Evolutionary conservation across 345 rosid genomes (phyloP), one percentile per base, ranked within the genome.

Genomic region (Eucalyptus viminalis): DNA sequence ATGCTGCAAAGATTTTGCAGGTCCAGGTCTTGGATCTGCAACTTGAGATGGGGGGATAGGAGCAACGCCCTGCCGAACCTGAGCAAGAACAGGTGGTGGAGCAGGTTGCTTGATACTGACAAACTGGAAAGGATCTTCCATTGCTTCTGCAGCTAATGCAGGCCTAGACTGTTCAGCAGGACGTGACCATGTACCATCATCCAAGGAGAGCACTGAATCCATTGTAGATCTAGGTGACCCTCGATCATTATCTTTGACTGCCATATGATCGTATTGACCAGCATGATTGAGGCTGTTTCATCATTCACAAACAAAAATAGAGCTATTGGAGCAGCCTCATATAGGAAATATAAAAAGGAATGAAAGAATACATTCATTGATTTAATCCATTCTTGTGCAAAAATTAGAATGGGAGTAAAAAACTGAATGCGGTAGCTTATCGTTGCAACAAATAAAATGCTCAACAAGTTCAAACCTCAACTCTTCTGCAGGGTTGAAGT

Each of bases 1-100:
- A 90, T 95, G 94, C 91, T 91, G 92, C 89, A 93, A 92, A 93
- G 95, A 90, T 89, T 95, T 93, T 89, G 97, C 97, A 86, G 97
- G 99, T 90, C 99, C 99, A 90, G 99, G 99, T 93, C 99, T 96
- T 87, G 99, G 99, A 92, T 98, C 99, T 76, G 99, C 99, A 88
- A 98, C 99, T 94, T 92, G 97, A 65, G 99, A 97, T 62, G 99
- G 97, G 91, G 95, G 94, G 72, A 98, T 96, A 49, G 94, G 94
- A 90, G 99, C 90, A 44, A 49, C 44, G 5, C 92, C 95, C 89
- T 94, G 96, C 91, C 93, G 97, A 67, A 98, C 93, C 91, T 95
- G 93, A 87, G 99, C 97, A 91, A 97, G 97, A 92, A 98, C 99
- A 49, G 99, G 99, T 91, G 99, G 99, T 87, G 99, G 99, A 80